Evolutionary conservation across 139 green algal species (phyloP).

Genomic region (Chlorella sp.): DNA sequence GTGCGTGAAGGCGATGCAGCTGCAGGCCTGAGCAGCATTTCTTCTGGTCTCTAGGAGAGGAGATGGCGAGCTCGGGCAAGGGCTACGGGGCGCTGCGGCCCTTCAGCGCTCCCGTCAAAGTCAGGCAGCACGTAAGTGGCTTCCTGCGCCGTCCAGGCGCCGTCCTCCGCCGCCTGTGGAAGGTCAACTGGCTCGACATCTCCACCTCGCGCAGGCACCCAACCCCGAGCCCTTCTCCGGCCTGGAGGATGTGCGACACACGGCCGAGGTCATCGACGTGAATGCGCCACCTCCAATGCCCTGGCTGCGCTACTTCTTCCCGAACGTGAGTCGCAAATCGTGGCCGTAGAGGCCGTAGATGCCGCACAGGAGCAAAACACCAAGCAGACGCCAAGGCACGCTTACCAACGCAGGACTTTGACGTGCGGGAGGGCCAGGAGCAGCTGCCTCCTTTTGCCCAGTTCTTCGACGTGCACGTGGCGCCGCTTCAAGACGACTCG

Average conservation of each 20-base stretch:
- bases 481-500: conserved; percentile 22
- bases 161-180: too few relatives aligned
- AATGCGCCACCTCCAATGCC: neutral
- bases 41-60: too few relatives aligned
- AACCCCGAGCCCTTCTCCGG: neutral
- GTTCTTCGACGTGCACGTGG: conserved; percentile 28
- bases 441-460: conserved; percentile 22
- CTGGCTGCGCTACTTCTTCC: conserved; percentile 36
- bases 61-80: too few relatives aligned
- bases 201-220: neutral
- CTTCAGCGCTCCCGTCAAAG: neutral
- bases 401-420: conserved; percentile 35
- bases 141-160: too few relatives aligned
- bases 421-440: conserved; percentile 20
- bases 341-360: neutral
- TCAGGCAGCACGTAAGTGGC: neutral
- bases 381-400: neutral
- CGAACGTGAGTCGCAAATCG: conserved; percentile 11
- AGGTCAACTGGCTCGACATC: too few relatives aligned
- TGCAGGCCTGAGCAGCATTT: too few relatives aligned
- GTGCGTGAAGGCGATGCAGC: too few relatives aligned
- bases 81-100: neutral
- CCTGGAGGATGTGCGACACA: neutral
- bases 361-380: neutral
- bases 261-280: too few relatives aligned